Base-by-base conservation (phyloP, 805 yeast species). In the Saturnispora dispora region DNA sequence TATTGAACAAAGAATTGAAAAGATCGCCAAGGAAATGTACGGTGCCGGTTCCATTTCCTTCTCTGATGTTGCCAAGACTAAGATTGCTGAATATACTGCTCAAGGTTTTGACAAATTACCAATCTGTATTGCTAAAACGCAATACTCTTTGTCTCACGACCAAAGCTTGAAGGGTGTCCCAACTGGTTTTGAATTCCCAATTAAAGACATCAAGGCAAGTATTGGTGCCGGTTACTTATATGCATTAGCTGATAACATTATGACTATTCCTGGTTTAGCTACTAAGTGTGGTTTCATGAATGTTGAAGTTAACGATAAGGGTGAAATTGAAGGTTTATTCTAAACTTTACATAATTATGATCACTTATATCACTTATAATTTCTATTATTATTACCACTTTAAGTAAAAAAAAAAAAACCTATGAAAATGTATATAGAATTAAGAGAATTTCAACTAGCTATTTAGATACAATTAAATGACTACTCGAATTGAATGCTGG, bases 261-360 rank as follows among this genome's bases (percentile, higher is more conserved):
- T 85, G 83, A 91, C 99, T 27, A 90, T 91, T 60, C 99, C 99
- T 27, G 99, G 99, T 54, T 74, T 91, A 64, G 95, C 97, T 52
- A 91, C 98, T 9, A 90, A 87, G 66, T 85, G 95, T 60, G 98
- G 98, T 25, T 91, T 86, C 74, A 88, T 91, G 96, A 87, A 90
- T 64, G 96, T 91, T 53, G 99, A 91, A 69, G 93, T 91, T 50
- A 81, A 85, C 66, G 85, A 88, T 32, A 76, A 78, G 32, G 99
- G 98, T 52, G 89, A 89, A 64, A 90, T 91, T 59, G 96, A 88
- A 61, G 98, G 98, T 30, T 75, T 90, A 66, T 90, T 90, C 66
- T 90, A 74, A 55, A 18, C 17, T n/a, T 35, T 22, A 22, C 9
- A 5, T 8, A 32, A 22, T 36, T 25, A n/a, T 39, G 13, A 36